phyloP scores from a whole-genome alignment of 2,329 filamentous ascomycete genomes.

The Alternaria sp. region DNA sequence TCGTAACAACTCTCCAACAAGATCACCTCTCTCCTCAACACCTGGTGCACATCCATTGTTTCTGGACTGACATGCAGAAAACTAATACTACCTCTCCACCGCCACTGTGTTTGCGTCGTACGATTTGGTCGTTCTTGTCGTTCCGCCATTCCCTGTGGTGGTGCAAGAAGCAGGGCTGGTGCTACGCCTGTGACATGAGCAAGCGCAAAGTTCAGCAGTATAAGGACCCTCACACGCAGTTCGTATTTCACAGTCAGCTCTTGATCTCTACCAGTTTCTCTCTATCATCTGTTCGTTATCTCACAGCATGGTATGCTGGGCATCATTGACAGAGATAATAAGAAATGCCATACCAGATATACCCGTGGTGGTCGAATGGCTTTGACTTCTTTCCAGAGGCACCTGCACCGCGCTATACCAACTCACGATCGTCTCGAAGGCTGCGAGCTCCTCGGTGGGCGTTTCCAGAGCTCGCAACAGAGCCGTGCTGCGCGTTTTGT shows the following conservation, averaged over 20 bases:
- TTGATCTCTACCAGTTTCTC: background rate
- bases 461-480: slow-evolving; percentile 1
- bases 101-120: slow-evolving; percentile 26
- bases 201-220: background rate
- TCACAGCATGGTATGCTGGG: background rate
- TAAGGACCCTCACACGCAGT: slow-evolving; percentile 4
- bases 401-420: slow-evolving; percentile 7
- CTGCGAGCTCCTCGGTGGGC: slow-evolving; percentile 17
- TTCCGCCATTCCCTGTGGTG: background rate
- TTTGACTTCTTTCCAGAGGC: slow-evolving; percentile 10
- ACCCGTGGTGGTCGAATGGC: slow-evolving; percentile 10
- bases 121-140: background rate
- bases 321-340: background rate
- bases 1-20: slow-evolving; percentile 2
- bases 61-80: slow-evolving; percentile 13
- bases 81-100: slow-evolving; percentile 14
- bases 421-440: slow-evolving; percentile 3
- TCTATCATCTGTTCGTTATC: background rate
- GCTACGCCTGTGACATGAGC: slow-evolving; percentile 3
- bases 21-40: background rate
- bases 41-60: slow-evolving; percentile 7
- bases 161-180: slow-evolving; percentile 14
- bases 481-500: slow-evolving; percentile 25
- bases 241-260: background rate
- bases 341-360: slow-evolving; percentile 11